Base-by-base conservation (phyloP, 768 basidiomycete genomes). In the Neoboletus subvelutipes region DNA sequence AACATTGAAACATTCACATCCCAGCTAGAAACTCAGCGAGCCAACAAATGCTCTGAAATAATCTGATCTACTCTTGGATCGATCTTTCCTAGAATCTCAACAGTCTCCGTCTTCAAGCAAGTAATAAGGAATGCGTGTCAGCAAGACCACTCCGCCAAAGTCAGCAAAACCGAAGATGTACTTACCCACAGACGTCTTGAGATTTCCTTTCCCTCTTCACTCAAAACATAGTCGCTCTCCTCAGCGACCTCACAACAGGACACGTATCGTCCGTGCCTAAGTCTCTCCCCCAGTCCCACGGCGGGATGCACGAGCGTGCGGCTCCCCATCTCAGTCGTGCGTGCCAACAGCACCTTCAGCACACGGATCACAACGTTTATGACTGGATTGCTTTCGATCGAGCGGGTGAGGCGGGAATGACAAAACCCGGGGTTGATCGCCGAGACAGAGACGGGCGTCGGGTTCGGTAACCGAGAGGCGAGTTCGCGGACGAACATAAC, bases 401-500 rank as follows among this genome's bases (percentile, higher is more conserved):
- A 50, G 34, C 71, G 66, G 1, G 58, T 50, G 46, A 77, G 64
- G 26, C 64, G 59, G 18, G 76, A 76, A 48, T 66, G 45, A 37
- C 74, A 75, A 46, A 74, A 69, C 5, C 76, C 75, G 2, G 77
- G 76, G 47, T 72, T 67, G 50, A 72, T 62, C 37, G 69, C 64
- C 11, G 66, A 66, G 45, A 74, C 63, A 4, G 71, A 62, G 33
- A 78, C 57, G 1, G 72, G 66, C 3, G 63, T 59, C 31, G 65
- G 55, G 10, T 57, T 43, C 8, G 69, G 66, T 15, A 75, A 61
- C 36, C 69, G 75, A 13, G 67, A 67, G 4, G 65, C 67, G 5
- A 78, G 66, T 45, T 75, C 73, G 20, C 70, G 69, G 9, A 67
- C 59, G 54, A 77, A 75, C 64, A 76, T 67, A 39, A 76, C 53